phyloP scores from a whole-genome alignment of 202 grass and related monocot species.

The Schoenoplectus triqueter region DNA sequence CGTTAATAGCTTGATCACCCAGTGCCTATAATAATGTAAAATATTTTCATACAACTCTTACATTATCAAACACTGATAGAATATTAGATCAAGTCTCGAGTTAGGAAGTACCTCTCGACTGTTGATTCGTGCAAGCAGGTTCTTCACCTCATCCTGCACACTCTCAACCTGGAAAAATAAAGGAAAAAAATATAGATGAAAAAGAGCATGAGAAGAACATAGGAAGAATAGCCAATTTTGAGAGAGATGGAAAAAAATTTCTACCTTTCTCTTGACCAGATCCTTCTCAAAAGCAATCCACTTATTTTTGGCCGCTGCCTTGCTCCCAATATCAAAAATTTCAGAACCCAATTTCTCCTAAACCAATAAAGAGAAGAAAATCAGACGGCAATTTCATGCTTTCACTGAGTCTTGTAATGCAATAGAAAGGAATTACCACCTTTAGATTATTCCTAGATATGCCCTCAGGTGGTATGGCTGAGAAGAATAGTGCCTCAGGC shows the following conservation, averaged over 20 bases:
- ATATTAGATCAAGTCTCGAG: slow-evolving; percentile 20
- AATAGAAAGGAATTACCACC: slow-evolving; percentile 47
- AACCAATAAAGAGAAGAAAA: slow-evolving; percentile 27
- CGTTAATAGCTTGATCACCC: slow-evolving; percentile 49
- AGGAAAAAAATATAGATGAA: background rate
- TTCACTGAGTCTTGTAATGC: background rate
- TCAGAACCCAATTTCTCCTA: slow-evolving; percentile 60
- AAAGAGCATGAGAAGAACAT: slow-evolving; percentile 16
- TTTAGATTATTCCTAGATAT: slow-evolving; percentile 58
- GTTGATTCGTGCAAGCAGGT: slow-evolving; percentile 60
- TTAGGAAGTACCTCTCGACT: slow-evolving; percentile 65
- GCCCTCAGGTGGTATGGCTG: slow-evolving; percentile 66
- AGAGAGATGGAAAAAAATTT: background rate
- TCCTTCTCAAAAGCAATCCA: slow-evolving; percentile 78
- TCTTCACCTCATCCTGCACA: slow-evolving; percentile 67
- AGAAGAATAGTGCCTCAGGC: slow-evolving; percentile 70
- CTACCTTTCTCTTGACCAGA: slow-evolving; percentile 61
- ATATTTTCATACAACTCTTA: slow-evolving; percentile 20
- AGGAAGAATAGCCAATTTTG: slow-evolving; percentile 20
- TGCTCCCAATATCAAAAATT: slow-evolving; percentile 53
- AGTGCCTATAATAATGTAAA: slow-evolving; percentile 54
- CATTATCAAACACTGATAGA: slow-evolving; percentile 3
- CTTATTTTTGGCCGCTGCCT: slow-evolving; percentile 61
- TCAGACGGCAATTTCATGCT: background rate
- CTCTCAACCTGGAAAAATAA: slow-evolving; percentile 62